phyloP scores from a whole-genome alignment of 2,329 filamentous ascomycete genomes.

The Neonectria faginata region DNA sequence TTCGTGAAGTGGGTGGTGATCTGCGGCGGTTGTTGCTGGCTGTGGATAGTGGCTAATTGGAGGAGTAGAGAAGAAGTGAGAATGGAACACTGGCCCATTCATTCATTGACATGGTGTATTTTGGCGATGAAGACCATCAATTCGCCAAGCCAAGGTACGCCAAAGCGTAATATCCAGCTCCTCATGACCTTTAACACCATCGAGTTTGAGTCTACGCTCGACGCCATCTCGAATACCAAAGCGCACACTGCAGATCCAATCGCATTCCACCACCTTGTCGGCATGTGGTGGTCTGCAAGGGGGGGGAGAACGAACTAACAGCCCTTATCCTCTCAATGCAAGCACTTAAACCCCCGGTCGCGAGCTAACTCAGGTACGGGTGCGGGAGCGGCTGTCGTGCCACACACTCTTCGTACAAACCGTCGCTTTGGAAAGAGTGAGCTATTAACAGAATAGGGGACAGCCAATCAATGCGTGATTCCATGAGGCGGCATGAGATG shows the following conservation, averaged over 20 bases:
- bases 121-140: background rate
- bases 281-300: conserved; percentile 15
- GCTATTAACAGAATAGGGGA: conserved; percentile 4
- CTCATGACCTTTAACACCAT: conserved; percentile 1
- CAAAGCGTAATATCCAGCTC: background rate
- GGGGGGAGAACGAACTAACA: background rate
- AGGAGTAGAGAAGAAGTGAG: background rate
- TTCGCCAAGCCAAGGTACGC: background rate
- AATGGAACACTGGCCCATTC: background rate
- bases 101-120: background rate
- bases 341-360: conserved; percentile 46
- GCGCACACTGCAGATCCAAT: background rate
- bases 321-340: conserved; percentile 31
- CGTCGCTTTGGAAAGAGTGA: background rate
- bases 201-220: conserved; percentile 1
- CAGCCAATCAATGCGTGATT: conserved; percentile 34
- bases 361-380: conserved; percentile 15
- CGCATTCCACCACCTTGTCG: background rate
- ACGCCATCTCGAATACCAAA: background rate
- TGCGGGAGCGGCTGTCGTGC: conserved; percentile 11
- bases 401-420: conserved; percentile 27
- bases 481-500: background rate
- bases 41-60: background rate
- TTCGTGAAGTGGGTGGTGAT: background rate
- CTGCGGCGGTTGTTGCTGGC: background rate